Evolutionary conservation across 1,284 basidiomycete genomes (phyloP).

Genomic region (Apiotrichum sp.): DNA sequence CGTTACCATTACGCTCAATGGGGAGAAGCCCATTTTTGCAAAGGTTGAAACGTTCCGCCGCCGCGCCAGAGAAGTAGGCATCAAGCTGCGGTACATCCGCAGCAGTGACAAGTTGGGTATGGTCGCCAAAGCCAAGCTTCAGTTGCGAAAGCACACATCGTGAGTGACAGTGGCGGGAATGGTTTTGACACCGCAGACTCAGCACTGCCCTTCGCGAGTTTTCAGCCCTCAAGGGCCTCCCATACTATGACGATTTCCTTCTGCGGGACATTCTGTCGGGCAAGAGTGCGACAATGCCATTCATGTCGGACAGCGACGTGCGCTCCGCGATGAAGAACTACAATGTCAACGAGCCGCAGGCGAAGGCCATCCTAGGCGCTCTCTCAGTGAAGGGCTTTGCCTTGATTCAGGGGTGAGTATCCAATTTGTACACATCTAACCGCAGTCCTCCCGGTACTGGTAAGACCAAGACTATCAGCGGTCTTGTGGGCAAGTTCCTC

Average conservation of each 20-base stretch:
- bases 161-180: slow-evolving; percentile 44
- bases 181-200: slow-evolving; percentile 53
- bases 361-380: slow-evolving; percentile 75
- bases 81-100: slow-evolving; percentile 50
- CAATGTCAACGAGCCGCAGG: slow-evolving; percentile 89
- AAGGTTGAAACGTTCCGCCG: slow-evolving; percentile 68
- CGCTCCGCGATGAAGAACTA: slow-evolving; percentile 63
- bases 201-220: slow-evolving; percentile 91
- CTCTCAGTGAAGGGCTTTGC: slow-evolving; percentile 73
- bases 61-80: slow-evolving; percentile 49
- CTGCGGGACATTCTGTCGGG: slow-evolving; percentile 65
- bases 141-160: slow-evolving; percentile 75
- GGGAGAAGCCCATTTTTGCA: slow-evolving; percentile 53
- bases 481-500: slow-evolving; percentile 79
- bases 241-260: slow-evolving; percentile 65
- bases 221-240: slow-evolving; percentile 73
- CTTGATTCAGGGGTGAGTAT: slow-evolving; percentile 84
- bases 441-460: slow-evolving; percentile 91
- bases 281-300: slow-evolving; percentile 52
- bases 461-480: slow-evolving; percentile 97
- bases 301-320: slow-evolving; percentile 56
- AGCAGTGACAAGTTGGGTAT: slow-evolving; percentile 43
- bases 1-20: slow-evolving; percentile 65
- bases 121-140: slow-evolving; percentile 59
- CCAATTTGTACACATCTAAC: neutral